These are phyloP conservation scores for Panicum virgatum DNA, from an alignment of 202 grass and related monocot species.

Conservation along the genomic window DNA sequence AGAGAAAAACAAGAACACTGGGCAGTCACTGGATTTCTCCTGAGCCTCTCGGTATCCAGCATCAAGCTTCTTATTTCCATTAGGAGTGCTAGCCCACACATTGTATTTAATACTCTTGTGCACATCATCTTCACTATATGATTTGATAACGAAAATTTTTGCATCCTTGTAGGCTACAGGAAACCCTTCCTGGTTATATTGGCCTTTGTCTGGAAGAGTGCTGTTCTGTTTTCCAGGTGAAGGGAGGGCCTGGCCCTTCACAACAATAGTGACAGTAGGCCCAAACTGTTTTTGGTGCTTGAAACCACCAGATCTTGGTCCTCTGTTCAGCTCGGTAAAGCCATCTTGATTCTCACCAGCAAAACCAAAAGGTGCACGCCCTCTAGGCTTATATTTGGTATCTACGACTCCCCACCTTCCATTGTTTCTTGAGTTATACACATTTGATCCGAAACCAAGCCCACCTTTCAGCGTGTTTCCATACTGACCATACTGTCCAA, in stretches of 20 bases:
- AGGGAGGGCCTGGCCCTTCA: slow-evolving; percentile 69
- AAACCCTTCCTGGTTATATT: slow-evolving; percentile 78
- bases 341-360: slow-evolving; percentile 86
- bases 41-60: slow-evolving; percentile 77
- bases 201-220: slow-evolving; percentile 55
- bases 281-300: slow-evolving; percentile 72
- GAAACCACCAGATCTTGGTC: slow-evolving; percentile 79
- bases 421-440: slow-evolving; percentile 78
- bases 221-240: slow-evolving; percentile 53
- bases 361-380: slow-evolving; percentile 67
- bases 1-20: slow-evolving; percentile 94
- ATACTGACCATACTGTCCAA: slow-evolving; percentile 71
- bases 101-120: slow-evolving; percentile 96
- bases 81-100: slow-evolving; percentile 93
- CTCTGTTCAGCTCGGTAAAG: slow-evolving; percentile 88
- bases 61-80: slow-evolving; percentile 99
- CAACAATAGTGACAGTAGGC: slow-evolving; percentile 59
- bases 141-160: slow-evolving; percentile 96
- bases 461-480: slow-evolving; percentile 58
- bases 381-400: slow-evolving; percentile 82
- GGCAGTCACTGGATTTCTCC: slow-evolving; percentile 67
- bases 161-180: slow-evolving; percentile 72
- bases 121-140: slow-evolving; percentile 97
- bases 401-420: slow-evolving; percentile 63
- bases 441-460: slow-evolving; percentile 77